Percentiles rank a stretch among this genome's conserved stretches.
These are phyloP conservation scores for Chaetoceros tenuissimus DNA, from an alignment of 108 stramenopile genomes.

Conservation along the genomic window DNA sequence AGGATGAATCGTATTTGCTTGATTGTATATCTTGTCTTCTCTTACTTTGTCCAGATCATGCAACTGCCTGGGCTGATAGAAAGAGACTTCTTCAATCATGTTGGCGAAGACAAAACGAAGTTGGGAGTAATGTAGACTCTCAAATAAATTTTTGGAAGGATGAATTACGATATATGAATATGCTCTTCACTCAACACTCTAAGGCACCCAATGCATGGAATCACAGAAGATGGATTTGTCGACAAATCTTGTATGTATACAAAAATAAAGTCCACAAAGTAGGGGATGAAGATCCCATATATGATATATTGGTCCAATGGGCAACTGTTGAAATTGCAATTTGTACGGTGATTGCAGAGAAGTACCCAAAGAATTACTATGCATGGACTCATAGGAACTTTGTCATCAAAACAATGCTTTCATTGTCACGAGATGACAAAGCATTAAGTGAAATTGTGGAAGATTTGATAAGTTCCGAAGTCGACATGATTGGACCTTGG, in stretches of 20 bases:
- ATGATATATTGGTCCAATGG: neutral
- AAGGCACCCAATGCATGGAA: conserved; percentile 43
- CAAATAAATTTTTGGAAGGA: conserved; percentile 3
- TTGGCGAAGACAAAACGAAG: neutral
- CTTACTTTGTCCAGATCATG: conserved; percentile 42
- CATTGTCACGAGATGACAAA: neutral
- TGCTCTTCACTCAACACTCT: conserved; percentile 42
- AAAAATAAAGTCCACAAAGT: neutral
- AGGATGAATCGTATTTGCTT: neutral
- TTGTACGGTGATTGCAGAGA: conserved; percentile 25
- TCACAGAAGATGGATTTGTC: conserved; percentile 38
- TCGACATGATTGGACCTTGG: conserved; percentile 18
- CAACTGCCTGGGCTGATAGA: conserved; percentile 46
- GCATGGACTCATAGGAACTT: conserved; percentile 41
- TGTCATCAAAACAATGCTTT: conserved; percentile 5
- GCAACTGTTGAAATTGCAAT: conserved; percentile 14
- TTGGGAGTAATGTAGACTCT: neutral
- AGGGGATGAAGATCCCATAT: neutral
- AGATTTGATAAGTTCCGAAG: conserved; percentile 19
- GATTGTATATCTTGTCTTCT: conserved; percentile 21
- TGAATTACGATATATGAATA: conserved; percentile 30
- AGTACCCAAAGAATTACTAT: conserved; percentile 48
- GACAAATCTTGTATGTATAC: conserved; percentile 9
- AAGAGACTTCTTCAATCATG: conserved; percentile 5
- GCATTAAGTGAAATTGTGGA: neutral